Evolutionary conservation across 1,139 yeast genomes (phyloP).

Genomic region (Suzukiozyma palmioleophila): DNA sequence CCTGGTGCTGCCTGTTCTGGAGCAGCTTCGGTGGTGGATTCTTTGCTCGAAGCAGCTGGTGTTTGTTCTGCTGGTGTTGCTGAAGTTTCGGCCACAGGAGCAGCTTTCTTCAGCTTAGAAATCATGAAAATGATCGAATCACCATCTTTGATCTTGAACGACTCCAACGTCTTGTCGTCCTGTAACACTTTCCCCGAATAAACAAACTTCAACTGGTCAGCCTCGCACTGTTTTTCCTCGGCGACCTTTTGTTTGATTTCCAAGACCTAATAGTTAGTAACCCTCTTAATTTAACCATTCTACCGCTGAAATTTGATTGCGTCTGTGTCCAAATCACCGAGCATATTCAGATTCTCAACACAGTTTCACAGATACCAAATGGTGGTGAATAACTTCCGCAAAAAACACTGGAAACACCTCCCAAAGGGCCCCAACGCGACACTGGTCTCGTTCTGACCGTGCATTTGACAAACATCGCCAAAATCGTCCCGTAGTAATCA

Average conservation of each 20-base stretch:
- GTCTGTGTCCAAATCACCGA: not conserved
- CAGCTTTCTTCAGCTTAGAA: constrained; percentile 43
- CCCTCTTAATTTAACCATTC: too few species aligned
- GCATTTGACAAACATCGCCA: too few species aligned
- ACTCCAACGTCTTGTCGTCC: constrained; percentile 72
- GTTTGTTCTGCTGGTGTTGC: constrained; percentile 12
- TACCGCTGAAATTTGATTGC: too few species aligned
- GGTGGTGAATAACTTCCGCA: too few species aligned
- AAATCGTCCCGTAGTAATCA: too few species aligned
- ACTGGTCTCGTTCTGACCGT: too few species aligned
- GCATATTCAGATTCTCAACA: too few species aligned
- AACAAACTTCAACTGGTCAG: constrained; percentile 78
- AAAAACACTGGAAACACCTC: too few species aligned
- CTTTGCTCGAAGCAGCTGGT: constrained; percentile 17
- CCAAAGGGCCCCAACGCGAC: too few species aligned
- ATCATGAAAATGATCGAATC: constrained; percentile 94
- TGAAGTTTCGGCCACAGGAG: constrained; percentile 9
- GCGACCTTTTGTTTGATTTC: constrained; percentile 75
- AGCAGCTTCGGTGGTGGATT: constrained; percentile 10
- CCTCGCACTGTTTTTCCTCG: constrained; percentile 62
- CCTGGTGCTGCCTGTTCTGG: constrained; percentile 14
- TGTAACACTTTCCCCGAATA: constrained; percentile 88
- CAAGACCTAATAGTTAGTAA: constrained; percentile 42
- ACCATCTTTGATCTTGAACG: constrained; percentile 77
- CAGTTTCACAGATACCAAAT: too few species aligned